Conservation (phyloP, 768 basidiomycete genomes). For the Suillus ampliporus region DNA sequence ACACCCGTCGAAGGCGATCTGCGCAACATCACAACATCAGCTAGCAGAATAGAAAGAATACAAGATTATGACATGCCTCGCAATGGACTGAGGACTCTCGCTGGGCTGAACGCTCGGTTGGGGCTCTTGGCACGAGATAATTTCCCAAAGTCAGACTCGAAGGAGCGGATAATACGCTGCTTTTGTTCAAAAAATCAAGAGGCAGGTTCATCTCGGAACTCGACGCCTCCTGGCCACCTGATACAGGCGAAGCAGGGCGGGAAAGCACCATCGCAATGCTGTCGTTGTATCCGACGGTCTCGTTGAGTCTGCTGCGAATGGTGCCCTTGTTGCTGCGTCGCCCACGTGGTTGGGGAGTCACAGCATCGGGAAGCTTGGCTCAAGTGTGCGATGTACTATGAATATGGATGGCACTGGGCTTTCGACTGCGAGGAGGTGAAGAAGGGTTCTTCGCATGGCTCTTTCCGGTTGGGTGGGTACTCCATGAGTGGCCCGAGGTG, state of each 20-base stretch:
- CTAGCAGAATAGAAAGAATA: slow-evolving; percentile 17
- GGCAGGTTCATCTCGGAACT: slow-evolving; percentile 11
- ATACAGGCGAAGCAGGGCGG: slow-evolving; percentile 24
- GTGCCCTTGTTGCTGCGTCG: slow-evolving; percentile 23
- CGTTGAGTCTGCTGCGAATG: slow-evolving; percentile 2
- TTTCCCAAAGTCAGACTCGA: slow-evolving; percentile 8
- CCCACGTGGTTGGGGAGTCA: slow-evolving; percentile 19
- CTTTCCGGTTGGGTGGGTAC: neutral
- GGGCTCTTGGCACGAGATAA: slow-evolving; percentile 18
- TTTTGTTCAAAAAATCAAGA: slow-evolving; percentile 2
- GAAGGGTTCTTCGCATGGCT: neutral
- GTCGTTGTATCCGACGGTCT: slow-evolving; percentile 10
- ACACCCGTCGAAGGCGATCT: slow-evolving; percentile 37
- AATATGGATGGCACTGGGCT: no score
- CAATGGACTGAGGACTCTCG: slow-evolving; percentile 34
- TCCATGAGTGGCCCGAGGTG: neutral
- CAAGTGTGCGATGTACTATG: neutral
- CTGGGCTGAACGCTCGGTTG: slow-evolving; percentile 29
- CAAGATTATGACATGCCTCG: slow-evolving; percentile 33
- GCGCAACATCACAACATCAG: slow-evolving; percentile 6
- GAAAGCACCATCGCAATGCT: slow-evolving; percentile 33
- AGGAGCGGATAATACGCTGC: neutral
- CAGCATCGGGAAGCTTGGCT: neutral
- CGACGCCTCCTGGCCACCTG: slow-evolving; percentile 9
- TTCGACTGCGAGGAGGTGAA: neutral